Base-by-base conservation (phyloP, 2,329 filamentous ascomycete species). In the Exophiala phaeomuriformis region DNA sequence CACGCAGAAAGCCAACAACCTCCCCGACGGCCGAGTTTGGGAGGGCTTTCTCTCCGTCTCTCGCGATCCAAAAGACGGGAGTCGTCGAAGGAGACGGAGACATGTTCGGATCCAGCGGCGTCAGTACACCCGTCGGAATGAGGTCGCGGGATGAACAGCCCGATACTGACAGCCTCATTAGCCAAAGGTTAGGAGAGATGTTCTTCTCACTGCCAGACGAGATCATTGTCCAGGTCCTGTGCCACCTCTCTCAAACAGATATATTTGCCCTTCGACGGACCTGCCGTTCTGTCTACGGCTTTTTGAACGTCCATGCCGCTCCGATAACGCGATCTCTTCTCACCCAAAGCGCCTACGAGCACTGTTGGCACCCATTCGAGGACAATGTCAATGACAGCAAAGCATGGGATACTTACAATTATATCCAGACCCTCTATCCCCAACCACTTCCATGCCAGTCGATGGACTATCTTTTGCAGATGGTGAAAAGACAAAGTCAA, bases 141-240 rank as follows among this genome's bases (percentile, higher is more conserved):
- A 31, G 10, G 5, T 35, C 19, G 7, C 12, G n/a, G 8, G 8
- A n/a, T 7, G 3, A 36, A 27, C 7, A 5, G 8, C 12, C 30
- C 31, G 7, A 19, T 37, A 9, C 52, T 54, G 41, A 54, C 40
- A n/a, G 4, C 29, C 33, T 29, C 2, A 33, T 27, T 48, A 59
- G 56, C n/a, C 49, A 53, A 53, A 51, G 33, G 9, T 42, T 56
- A 31, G 57, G 58, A n/a, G 49, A 59, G 9, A 47, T 49, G 3
- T 53, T 61, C n/a, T 51, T 56, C 12, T 48, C 47, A 6, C 43
- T 61, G 2, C 58, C 58, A n/a, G 49, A 56, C 27, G 58, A 61
- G 28, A 59, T 61, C 47, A 44, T 50, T 8, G 44, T 47, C n/a
- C 51, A 56, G 6, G 53, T 61, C 43, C 42, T 61, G 27, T 59